A percentile compares a stretch with the other conserved stretches of the same genome.
phyloP scores from a whole-genome alignment of 2,329 filamentous ascomycete species.

The Didymella pinodella region DNA sequence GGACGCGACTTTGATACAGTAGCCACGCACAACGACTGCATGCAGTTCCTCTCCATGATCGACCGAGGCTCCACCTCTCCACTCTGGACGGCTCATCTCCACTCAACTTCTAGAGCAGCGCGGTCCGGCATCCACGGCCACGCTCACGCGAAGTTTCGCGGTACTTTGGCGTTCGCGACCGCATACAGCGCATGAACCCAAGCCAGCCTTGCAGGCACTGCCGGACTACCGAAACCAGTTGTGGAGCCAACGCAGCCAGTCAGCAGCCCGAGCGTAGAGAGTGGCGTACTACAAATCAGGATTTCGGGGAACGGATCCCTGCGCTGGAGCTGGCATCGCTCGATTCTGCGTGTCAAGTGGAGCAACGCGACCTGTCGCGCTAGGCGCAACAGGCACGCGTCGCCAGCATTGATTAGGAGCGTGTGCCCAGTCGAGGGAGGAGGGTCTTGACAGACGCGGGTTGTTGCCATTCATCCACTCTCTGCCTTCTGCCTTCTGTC shows the following conservation, averaged over 20 bases:
- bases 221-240: conserved; percentile 3
- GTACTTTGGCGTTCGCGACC: conserved; percentile 8
- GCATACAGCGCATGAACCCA: conserved; percentile 2
- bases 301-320: conserved; percentile 15
- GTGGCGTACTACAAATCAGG: conserved; percentile 16
- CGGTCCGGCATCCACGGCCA: conserved; percentile 3
- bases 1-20: not conserved
- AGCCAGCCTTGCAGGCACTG: conserved; percentile 4
- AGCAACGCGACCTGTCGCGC: conserved; percentile 7
- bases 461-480: conserved; percentile 1
- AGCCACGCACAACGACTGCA: conserved; percentile 5
- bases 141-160: conserved; percentile 12
- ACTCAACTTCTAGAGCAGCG: not conserved
- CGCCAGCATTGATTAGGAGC: conserved; percentile 15
- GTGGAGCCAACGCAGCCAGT: conserved; percentile 4
- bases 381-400: conserved; percentile 12
- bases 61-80: conserved; percentile 1
- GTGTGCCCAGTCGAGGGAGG: conserved; percentile 5
- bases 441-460: conserved; percentile 8
- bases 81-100: not conserved
- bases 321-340: conserved; percentile 1
- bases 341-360: conserved; percentile 9
- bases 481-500: conserved; percentile 2
- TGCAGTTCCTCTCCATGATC: not conserved
- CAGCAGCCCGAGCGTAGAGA: conserved; percentile 1